Conservation (phyloP, 2,329 filamentous ascomycete genomes). For the Trichothecium sympodiale region DNA sequence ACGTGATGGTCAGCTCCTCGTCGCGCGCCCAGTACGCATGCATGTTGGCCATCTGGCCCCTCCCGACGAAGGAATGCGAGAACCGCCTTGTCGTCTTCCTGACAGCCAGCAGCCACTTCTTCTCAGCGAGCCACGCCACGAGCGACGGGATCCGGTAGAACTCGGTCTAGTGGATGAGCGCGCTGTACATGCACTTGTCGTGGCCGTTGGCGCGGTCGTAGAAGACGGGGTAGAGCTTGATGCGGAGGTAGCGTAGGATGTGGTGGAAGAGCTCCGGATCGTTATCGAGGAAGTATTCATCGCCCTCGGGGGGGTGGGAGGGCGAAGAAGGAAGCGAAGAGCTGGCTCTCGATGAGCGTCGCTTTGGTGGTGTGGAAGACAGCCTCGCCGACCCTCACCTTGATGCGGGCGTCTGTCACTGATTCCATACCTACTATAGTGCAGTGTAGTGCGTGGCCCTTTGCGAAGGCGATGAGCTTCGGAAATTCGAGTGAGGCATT, state of each 20-base stretch:
- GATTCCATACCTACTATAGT: too few relatives aligned
- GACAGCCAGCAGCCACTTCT: slow-evolving; percentile 2
- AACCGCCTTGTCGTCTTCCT: background rate
- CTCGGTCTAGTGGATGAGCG: slow-evolving; percentile 18
- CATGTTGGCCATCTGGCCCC: slow-evolving; percentile 1
- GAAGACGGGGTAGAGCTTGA: slow-evolving; percentile 20
- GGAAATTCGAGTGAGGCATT: too few relatives aligned
- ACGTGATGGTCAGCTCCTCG: background rate
- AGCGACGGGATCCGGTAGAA: slow-evolving; percentile 17
- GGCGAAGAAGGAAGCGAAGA: slow-evolving; percentile 8
- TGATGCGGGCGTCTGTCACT: slow-evolving; percentile 5
- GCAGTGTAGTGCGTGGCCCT: too few relatives aligned
- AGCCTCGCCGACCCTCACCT: slow-evolving; percentile 7
- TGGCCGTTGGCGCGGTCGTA: slow-evolving; percentile 17
- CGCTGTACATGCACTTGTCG: slow-evolving; percentile 20
- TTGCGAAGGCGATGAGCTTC: too few relatives aligned
- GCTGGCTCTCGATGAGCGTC: slow-evolving; percentile 6
- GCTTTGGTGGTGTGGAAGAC: slow-evolving; percentile 8
- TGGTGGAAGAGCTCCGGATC: slow-evolving; percentile 22
- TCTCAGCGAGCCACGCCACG: slow-evolving; percentile 12
- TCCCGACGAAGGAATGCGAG: slow-evolving; percentile 1
- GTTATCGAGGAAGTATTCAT: slow-evolving; percentile 23
- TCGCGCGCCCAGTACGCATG: slow-evolving; percentile 1
- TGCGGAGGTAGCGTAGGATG: slow-evolving; percentile 21
- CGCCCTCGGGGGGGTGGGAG: slow-evolving; percentile 10